Evolutionary conservation across 352 stramenopile genomes (phyloP).

Genomic region (Globisporangium nunn): DNA sequence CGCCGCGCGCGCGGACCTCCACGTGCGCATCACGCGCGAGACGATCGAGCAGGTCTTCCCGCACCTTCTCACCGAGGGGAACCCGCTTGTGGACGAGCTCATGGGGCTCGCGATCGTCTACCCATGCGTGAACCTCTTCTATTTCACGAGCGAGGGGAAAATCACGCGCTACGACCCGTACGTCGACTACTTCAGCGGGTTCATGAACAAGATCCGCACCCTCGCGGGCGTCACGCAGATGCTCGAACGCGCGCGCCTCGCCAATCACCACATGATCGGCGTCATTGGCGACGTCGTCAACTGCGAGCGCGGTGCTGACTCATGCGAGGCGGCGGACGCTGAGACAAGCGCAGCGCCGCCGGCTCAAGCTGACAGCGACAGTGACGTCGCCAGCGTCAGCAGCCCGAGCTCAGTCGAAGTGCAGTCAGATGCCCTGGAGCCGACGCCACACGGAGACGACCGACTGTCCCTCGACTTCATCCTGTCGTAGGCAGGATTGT

Average conservation of each 20-base stretch:
- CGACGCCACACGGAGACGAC: not conserved
- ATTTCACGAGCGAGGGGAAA: conserved; percentile 30
- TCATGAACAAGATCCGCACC: conserved; percentile 20
- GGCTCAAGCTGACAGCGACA: not conserved
- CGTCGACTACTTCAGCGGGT: conserved; percentile 29
- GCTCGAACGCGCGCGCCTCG: conserved; percentile 29
- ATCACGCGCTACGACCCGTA: conserved; percentile 36
- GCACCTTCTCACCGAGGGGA: conserved; percentile 22
- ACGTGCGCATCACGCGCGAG: conserved; percentile 34
- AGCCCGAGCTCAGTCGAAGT: not conserved
- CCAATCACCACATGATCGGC: conserved; percentile 40
- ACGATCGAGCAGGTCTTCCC: conserved; percentile 54
- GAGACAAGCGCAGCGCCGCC: not conserved
- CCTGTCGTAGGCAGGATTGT: conserved; percentile 1
- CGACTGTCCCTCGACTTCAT: conserved; percentile 3
- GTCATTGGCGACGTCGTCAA: not conserved
- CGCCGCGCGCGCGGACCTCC: conserved; percentile 20
- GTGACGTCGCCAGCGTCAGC: not conserved
- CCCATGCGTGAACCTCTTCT: conserved; percentile 35
- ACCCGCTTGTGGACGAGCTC: conserved; percentile 26
- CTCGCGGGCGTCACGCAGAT: conserved; percentile 22
- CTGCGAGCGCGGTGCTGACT: too few species aligned
- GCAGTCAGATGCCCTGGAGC: not conserved
- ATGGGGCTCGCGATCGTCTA: conserved; percentile 40
- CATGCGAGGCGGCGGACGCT: not conserved